A percentile compares a stretch with the other conserved stretches of the same genome.
phyloP scores from a whole-genome alignment of 1,284 basidiomycete genomes.

The Dichomitus squalens region DNA sequence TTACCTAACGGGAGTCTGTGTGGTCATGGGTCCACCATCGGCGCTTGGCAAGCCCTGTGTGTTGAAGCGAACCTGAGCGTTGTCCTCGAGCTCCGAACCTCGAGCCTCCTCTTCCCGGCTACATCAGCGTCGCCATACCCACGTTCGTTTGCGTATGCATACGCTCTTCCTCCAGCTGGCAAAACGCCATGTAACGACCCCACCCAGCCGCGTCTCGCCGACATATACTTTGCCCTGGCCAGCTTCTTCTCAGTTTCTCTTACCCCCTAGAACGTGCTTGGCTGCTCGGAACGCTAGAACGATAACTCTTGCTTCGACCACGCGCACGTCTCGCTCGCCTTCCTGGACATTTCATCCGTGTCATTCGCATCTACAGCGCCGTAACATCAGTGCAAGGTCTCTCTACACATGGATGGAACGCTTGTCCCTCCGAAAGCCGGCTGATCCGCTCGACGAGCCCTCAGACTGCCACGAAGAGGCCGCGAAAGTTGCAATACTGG shows the following conservation, averaged over 20 bases:
- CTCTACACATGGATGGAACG: conserved; percentile 23
- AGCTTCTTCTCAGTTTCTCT: conserved; percentile 3
- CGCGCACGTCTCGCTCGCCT: conserved; percentile 30
- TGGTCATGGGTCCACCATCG: conserved; percentile 14
- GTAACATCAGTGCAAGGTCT: not conserved
- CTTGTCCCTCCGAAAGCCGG: conserved; percentile 1
- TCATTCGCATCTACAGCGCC: not conserved
- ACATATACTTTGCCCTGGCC: conserved; percentile 9
- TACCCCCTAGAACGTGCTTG: conserved; percentile 20
- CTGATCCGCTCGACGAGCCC: conserved; percentile 27
- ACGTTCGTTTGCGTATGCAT: conserved; percentile 48
- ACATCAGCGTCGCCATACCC: conserved; percentile 14
- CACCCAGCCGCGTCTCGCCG: conserved; percentile 19
- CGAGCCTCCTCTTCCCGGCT: conserved; percentile 1
- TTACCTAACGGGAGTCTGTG: conserved; percentile 12
- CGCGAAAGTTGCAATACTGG: conserved; percentile 70
- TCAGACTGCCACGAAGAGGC: conserved; percentile 66
- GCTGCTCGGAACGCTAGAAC: conserved; percentile 7
- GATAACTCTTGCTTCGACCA: not conserved
- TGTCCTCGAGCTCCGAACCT: too few species aligned
- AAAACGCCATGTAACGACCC: conserved; percentile 48
- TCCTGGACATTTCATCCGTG: conserved; percentile 8
- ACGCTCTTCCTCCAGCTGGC: conserved; percentile 38
- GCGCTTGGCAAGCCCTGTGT: conserved; percentile 1
- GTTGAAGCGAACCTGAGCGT: not conserved